These are phyloP conservation scores for Cladophialophora exuberans DNA, from an alignment of 2,329 filamentous ascomycete genomes.

Conservation along the genomic window DNA sequence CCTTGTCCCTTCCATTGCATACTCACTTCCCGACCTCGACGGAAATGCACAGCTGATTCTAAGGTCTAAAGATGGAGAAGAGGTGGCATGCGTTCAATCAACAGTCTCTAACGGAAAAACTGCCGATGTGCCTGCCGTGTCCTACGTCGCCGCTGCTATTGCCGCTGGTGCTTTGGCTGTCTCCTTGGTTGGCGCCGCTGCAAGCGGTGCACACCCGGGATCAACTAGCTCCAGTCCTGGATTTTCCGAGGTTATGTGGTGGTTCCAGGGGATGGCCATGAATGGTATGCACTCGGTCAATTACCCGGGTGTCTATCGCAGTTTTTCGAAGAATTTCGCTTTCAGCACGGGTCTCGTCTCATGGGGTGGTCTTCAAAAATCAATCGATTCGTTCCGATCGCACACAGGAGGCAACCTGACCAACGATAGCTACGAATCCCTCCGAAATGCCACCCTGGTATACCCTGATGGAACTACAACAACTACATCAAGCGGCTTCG, in stretches of 20 bases:
- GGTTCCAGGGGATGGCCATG: conserved; percentile 92
- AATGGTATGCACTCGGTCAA: conserved; percentile 95
- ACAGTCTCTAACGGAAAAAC: conserved; percentile 87
- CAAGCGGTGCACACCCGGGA: conserved; percentile 63
- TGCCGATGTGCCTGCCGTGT: conserved; percentile 71
- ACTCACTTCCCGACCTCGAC: conserved; percentile 86
- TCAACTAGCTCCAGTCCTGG: conserved; percentile 73
- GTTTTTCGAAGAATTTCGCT: conserved; percentile 89
- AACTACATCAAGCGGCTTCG: conserved; percentile 43
- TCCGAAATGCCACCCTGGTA: conserved; percentile 76
- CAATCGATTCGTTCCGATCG: conserved; percentile 82
- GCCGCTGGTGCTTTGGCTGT: conserved; percentile 80
- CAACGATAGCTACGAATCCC: conserved; percentile 71
- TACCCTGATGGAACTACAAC: conserved; percentile 64
- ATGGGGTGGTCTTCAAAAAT: conserved; percentile 76
- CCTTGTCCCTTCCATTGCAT: conserved; percentile 85
- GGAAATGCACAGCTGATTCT: conserved; percentile 81
- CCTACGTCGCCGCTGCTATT: conserved; percentile 81
- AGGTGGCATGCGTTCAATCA: conserved; percentile 82
- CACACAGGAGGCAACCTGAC: conserved; percentile 86
- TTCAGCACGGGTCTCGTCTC: conserved; percentile 85
- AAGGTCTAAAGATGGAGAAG: conserved; percentile 61
- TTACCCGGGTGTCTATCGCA: conserved; percentile 84
- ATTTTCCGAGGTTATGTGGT: conserved; percentile 81
- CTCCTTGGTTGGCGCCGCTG: conserved; percentile 71